Conservation (phyloP, 441 rosid genomes). For the Pelargonium cotyledonis region DNA sequence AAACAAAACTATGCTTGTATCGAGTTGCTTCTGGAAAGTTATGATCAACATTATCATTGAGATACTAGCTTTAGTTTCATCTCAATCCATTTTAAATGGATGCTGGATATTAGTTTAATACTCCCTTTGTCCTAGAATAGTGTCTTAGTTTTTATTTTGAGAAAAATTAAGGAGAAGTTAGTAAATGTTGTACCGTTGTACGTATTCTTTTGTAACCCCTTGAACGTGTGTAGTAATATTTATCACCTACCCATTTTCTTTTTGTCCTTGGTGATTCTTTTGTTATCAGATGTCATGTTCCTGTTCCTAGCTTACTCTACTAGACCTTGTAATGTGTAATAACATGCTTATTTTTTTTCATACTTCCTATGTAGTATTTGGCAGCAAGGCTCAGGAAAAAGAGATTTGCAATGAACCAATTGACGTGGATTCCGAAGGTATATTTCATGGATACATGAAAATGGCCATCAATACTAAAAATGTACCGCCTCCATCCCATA, state of each 20-base stretch:
- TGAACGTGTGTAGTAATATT: not conserved
- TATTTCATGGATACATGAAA: not conserved
- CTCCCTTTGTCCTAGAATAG: not conserved
- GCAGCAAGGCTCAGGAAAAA: not conserved
- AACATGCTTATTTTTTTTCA: not conserved
- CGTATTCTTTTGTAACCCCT: not conserved
- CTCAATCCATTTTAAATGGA: not conserved
- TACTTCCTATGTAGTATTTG: not conserved
- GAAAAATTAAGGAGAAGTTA: too few relatives aligned
- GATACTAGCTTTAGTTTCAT: not conserved
- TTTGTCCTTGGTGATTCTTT: not conserved
- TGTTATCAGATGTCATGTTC: slow-evolving; percentile 1
- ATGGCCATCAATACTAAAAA: not conserved
- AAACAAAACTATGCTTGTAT: not conserved
- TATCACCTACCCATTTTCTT: not conserved
- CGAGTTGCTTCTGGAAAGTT: not conserved
- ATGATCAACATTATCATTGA: not conserved
- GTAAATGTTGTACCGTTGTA: not conserved
- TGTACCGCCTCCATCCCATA: not conserved
- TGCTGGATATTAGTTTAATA: not conserved
- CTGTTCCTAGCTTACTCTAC: slow-evolving; percentile 5
- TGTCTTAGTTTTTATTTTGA: too few relatives aligned
- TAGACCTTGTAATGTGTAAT: not conserved
- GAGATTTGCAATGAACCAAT: slow-evolving; percentile 7
- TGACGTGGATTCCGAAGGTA: slow-evolving; percentile 1